A percentile compares a stretch with the other conserved stretches of the same genome.
Evolutionary conservation across 768 basidiomycete species (phyloP).

Genomic region (Chalciporus piperatus): DNA sequence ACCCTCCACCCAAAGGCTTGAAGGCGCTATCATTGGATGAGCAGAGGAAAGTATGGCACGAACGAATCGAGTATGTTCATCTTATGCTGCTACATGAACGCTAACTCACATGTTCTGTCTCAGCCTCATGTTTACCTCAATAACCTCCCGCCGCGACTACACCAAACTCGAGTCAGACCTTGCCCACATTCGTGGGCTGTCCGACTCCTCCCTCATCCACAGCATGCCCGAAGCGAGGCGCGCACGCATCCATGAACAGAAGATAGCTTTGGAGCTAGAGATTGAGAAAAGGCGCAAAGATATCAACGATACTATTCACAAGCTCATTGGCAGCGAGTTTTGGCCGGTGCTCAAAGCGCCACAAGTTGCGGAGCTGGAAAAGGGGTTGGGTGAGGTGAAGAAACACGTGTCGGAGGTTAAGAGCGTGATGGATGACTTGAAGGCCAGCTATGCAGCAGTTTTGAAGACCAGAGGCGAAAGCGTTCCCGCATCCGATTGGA

Average conservation of each 20-base stretch:
- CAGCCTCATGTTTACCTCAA: slow-evolving; percentile 37
- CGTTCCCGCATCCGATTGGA: background rate
- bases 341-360: slow-evolving; percentile 37
- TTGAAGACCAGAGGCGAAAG: slow-evolving; percentile 13
- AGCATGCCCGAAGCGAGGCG: slow-evolving; percentile 27
- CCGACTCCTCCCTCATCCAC: slow-evolving; percentile 22
- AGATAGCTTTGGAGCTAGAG: slow-evolving; percentile 20
- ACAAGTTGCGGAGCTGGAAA: slow-evolving; percentile 26
- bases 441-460: slow-evolving; percentile 20
- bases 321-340: slow-evolving; percentile 35
- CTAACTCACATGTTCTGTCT: background rate
- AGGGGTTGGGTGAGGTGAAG: slow-evolving; percentile 20
- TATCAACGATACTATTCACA: slow-evolving; percentile 28
- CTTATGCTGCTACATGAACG: background rate
- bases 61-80: slow-evolving; percentile 38
- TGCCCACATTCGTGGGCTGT: slow-evolving; percentile 22
- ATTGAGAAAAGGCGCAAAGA: slow-evolving; percentile 32
- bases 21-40: slow-evolving; percentile 34
- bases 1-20: slow-evolving; percentile 1
- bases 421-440: slow-evolving; percentile 20
- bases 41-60: slow-evolving; percentile 37
- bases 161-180: slow-evolving; percentile 34
- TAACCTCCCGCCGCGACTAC: slow-evolving; percentile 33
- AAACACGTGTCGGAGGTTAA: slow-evolving; percentile 33
- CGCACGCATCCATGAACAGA: slow-evolving; percentile 21